phyloP scores from a whole-genome alignment of 345 rosid species.

The Rhizophora apiculata region DNA sequence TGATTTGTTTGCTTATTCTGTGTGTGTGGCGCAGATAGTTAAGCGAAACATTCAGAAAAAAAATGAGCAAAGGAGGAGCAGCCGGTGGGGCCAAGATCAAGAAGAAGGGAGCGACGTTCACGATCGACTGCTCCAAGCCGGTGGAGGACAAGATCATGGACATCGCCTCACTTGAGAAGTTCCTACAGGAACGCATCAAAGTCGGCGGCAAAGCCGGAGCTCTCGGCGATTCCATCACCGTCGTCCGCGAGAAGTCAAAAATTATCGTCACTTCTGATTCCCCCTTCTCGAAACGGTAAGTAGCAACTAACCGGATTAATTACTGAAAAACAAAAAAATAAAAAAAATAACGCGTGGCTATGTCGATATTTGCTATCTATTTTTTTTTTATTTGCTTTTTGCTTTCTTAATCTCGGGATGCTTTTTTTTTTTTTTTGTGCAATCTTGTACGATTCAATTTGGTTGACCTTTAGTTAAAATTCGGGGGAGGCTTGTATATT shows the following conservation, averaged over 20 bases:
- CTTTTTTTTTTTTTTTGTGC: no score
- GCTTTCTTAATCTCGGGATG: no score
- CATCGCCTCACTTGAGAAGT: slow-evolving; percentile 23
- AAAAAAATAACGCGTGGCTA: no score
- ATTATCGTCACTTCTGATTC: slow-evolving; percentile 15
- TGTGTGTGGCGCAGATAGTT: not conserved
- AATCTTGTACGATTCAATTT: no score
- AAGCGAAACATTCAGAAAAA: not conserved
- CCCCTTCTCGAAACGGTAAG: slow-evolving; percentile 4
- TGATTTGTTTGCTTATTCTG: not conserved
- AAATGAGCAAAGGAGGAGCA: not conserved
- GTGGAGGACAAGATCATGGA: slow-evolving; percentile 24
- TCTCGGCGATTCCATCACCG: slow-evolving; percentile 17
- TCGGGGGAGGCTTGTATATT: no score
- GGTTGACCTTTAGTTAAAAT: no score
- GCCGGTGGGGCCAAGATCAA: slow-evolving; percentile 7
- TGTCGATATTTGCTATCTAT: no score
- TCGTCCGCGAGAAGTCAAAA: slow-evolving; percentile 15
- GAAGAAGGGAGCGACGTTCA: slow-evolving; percentile 20
- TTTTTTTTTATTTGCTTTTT: no score
- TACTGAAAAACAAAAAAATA: no score
- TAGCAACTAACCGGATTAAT: no score
- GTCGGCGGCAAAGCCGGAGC: slow-evolving; percentile 26
- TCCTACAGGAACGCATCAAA: slow-evolving; percentile 23
- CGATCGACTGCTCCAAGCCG: slow-evolving; percentile 16